Evolutionary conservation across 2,329 filamentous ascomycete species (phyloP), one percentile per base, ranked within the genome.

Genomic region (Pseudofabraea citricarpa): DNA sequence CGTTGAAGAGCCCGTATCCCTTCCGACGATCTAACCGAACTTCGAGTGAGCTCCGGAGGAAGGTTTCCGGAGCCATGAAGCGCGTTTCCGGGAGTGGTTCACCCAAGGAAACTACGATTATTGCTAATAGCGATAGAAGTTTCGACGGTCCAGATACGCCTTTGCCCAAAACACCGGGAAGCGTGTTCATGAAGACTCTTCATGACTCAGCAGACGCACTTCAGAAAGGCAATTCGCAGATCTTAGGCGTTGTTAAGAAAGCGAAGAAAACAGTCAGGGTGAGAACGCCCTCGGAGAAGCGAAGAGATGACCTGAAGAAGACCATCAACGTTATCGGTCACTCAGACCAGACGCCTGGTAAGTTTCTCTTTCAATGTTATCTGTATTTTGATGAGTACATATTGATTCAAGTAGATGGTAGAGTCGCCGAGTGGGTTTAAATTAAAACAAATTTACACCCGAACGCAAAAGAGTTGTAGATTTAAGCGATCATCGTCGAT

Each of bases 311-410:
- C 26, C 41, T 58, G 46, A 56, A 51, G 49, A 51, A 52, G 43
- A 50, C 49, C 19, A 57, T 58, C 43, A 43, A 50, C 5, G 43
- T 56, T 20, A 45, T 58, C 16, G 54, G 54, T 4, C 35, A 54
- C 18, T 47, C 45, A 13, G 54, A 58, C 47, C 54, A 56, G 32
- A 42, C 26, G 37, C 56, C 56, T 37, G 50, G 52, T 57, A 43
- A 12, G 50, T 42, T 23, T 44, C 13, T 19, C 18, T 21, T 32
- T 32, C 27, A 8, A 3, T 32, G 13, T 31, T n/a, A 12, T 12
- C 19, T 32, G 15, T 32, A 13, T 32, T n/a, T n/a, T 6, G 19
- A 12, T 5, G 3, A 15, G 29, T 18, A 15, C 8, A 32, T 32
- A 8, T 32, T 6, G 29, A 18, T 16, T 32, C 8, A 15, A 13